Conservation (phyloP, 305 asterid genomes). For the Fraxinus angustifolia region DNA sequence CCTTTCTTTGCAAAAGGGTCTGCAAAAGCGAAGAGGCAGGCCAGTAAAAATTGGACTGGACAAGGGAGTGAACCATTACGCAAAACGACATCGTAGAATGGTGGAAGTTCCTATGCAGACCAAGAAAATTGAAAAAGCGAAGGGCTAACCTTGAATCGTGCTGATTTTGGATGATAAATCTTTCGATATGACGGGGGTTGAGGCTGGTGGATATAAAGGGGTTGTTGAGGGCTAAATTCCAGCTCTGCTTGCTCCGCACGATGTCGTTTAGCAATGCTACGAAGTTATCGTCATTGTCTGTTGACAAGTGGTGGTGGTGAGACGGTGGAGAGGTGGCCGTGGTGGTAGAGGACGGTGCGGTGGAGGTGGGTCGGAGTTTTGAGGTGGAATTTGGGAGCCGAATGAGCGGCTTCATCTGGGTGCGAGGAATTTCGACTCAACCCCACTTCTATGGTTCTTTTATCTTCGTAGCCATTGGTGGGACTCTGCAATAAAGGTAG, state of each 20-base stretch:
- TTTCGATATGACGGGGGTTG: conserved; percentile 53
- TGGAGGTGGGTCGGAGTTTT: conserved; percentile 22
- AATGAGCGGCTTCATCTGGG: conserved; percentile 27
- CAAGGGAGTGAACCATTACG: conserved; percentile 69
- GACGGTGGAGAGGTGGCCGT: background rate
- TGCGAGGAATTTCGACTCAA: background rate
- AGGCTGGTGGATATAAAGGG: conserved; percentile 49
- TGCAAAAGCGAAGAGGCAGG: conserved; percentile 82
- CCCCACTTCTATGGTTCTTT: background rate
- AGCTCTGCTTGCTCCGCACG: conserved; percentile 58
- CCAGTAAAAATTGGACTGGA: conserved; percentile 69
- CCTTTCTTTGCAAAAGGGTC: conserved; percentile 59
- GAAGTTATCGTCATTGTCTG: conserved; percentile 59
- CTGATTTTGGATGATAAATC: conserved; percentile 49
- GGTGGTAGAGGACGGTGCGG: conserved; percentile 15
- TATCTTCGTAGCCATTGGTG: background rate
- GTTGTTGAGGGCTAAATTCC: conserved; percentile 48
- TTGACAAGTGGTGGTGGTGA: background rate
- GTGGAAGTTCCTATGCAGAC: conserved; percentile 62
- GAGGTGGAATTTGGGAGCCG: conserved; percentile 23
- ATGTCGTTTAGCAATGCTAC: conserved; percentile 50
- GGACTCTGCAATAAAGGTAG: background rate
- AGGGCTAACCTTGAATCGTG: conserved; percentile 70
- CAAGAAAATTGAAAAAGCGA: conserved; percentile 85
- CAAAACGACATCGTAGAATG: conserved; percentile 78